A percentile compares a stretch with the other conserved stretches of the same genome.
These are phyloP conservation scores for Arachnopeziza araneosa DNA, from an alignment of 2,329 filamentous ascomycete genomes.

Conservation along the genomic window DNA sequence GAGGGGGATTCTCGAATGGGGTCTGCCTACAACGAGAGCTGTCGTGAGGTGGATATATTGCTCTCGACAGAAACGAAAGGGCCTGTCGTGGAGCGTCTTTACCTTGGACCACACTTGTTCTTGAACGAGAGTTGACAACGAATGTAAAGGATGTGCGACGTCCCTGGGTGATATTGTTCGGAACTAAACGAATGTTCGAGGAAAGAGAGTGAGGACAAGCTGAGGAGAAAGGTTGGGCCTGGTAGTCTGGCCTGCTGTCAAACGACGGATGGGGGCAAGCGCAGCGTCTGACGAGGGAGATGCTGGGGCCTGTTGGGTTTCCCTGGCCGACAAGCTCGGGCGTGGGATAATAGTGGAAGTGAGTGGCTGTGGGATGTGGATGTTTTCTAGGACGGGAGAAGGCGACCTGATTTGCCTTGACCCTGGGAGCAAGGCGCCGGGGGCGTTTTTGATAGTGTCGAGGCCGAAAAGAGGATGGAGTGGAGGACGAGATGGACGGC, in stretches of 20 bases:
- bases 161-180: slow-evolving; percentile 19
- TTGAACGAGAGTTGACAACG: slow-evolving; percentile 19
- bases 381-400: not conserved
- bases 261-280: slow-evolving; percentile 11
- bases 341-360: slow-evolving; percentile 1
- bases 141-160: slow-evolving; percentile 16
- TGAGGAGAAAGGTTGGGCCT: not conserved
- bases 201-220: not conserved
- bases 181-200: not conserved
- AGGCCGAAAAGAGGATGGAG: not conserved
- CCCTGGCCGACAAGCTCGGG: slow-evolving; percentile 3
- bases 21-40: slow-evolving; percentile 8
- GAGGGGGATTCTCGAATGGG: not conserved
- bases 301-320: slow-evolving; percentile 3
- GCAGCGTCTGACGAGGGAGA: slow-evolving; percentile 1
- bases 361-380: slow-evolving; percentile 1
- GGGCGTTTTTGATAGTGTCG: slow-evolving; percentile 10
- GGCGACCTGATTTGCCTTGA: slow-evolving; percentile 6
- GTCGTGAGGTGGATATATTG: slow-evolving; percentile 4
- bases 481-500: no score
- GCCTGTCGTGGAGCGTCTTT: slow-evolving; percentile 11
- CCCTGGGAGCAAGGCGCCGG: slow-evolving; percentile 2
- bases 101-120: slow-evolving; percentile 9
- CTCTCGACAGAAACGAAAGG: slow-evolving; percentile 7
- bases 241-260: slow-evolving; percentile 12